Percentiles rank a stretch among this genome's conserved stretches.
Evolutionary conservation across 202 grass and related monocot species (phyloP).

Genomic region (Alloteropsis angusta): DNA sequence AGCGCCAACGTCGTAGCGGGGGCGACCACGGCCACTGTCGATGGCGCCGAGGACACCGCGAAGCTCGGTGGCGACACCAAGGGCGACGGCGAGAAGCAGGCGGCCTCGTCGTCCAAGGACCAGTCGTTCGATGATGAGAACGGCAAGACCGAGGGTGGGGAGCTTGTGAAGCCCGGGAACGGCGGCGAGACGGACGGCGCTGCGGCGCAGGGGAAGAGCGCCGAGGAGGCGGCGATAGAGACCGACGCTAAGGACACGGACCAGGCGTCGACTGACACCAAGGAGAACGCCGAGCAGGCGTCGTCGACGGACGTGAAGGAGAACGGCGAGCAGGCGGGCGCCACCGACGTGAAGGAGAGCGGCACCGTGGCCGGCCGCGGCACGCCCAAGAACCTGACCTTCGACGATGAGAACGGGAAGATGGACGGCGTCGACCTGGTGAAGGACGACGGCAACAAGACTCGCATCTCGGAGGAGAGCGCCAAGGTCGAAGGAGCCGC

Average conservation of each 20-base stretch:
- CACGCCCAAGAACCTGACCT: slow-evolving; percentile 35
- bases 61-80: neutral
- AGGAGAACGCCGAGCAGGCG: neutral
- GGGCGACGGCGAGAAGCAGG: slow-evolving; percentile 12
- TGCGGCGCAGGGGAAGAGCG: slow-evolving; percentile 15
- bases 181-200: slow-evolving; percentile 25
- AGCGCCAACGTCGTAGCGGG: slow-evolving; percentile 34
- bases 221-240: neutral
- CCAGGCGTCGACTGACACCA: neutral
- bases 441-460: slow-evolving; percentile 46
- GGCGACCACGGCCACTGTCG: neutral
- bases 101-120: slow-evolving; percentile 19
- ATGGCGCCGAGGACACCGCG: neutral
- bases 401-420: slow-evolving; percentile 88
- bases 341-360: too few species aligned
- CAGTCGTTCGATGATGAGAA: slow-evolving; percentile 74
- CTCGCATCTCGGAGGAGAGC: slow-evolving; percentile 29
- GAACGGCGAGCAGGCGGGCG: too few species aligned
- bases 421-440: slow-evolving; percentile 70
- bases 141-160: slow-evolving; percentile 55
- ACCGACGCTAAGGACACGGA: slow-evolving; percentile 7
- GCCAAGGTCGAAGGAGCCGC: neutral
- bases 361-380: neutral
- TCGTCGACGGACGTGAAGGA: neutral
- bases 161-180: slow-evolving; percentile 50